phyloP scores from a whole-genome alignment of 176 grass and related monocot genomes.

The Phragmites australis region DNA sequence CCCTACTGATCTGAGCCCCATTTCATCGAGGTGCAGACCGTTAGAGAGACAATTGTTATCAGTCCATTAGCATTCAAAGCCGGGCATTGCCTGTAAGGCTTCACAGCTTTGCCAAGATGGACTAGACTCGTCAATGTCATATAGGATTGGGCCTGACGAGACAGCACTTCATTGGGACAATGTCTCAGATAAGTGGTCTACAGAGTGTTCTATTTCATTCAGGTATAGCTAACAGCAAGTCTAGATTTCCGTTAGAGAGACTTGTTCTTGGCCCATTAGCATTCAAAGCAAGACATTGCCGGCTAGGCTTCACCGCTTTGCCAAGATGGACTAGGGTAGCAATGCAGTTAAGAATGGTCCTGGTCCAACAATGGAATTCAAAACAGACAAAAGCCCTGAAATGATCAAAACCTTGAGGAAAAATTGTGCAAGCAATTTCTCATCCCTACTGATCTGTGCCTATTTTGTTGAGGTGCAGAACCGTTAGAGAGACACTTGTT shows the following conservation, averaged over 20 bases:
- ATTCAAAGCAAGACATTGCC: conserved; percentile 55
- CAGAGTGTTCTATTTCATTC: background rate
- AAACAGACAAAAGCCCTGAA: background rate
- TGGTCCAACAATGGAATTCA: background rate
- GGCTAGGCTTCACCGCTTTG: background rate
- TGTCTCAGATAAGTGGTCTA: background rate
- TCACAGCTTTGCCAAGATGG: conserved; percentile 68
- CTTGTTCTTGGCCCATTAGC: conserved; percentile 66
- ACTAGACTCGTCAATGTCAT: background rate
- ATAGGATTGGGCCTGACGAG: background rate
- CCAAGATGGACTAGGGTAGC: conserved; percentile 34
- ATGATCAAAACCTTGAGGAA: too few relatives aligned
- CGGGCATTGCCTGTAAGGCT: conserved; percentile 36
- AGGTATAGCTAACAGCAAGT: background rate
- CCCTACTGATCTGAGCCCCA: conserved; percentile 38
- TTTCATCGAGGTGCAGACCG: conserved; percentile 5
- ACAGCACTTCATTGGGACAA: background rate
- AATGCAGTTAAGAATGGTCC: background rate
- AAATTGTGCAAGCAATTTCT: conserved; percentile 12
- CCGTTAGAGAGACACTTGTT: conserved; percentile 39
- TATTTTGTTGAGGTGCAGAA: conserved; percentile 46
- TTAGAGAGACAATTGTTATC: conserved; percentile 34
- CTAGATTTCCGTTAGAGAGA: too few relatives aligned
- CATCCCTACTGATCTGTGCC: conserved; percentile 40
- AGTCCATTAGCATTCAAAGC: conserved; percentile 87